Conservation (phyloP, 495 filamentous ascomycete genomes). For the Neurospora sp. region DNA sequence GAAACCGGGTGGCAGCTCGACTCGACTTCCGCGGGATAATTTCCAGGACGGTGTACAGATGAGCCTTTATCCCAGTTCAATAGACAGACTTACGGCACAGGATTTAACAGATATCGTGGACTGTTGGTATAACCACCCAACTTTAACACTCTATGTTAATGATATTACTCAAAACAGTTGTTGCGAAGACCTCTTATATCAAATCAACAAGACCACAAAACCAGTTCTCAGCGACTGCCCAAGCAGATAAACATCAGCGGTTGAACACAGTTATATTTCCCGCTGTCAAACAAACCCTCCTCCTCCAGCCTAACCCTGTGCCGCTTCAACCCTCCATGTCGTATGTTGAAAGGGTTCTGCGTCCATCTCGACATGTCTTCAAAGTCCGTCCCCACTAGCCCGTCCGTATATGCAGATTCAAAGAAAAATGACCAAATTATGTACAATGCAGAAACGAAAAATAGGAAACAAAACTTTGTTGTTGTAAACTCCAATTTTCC, state of each 20-base stretch:
- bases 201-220: neutral
- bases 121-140: neutral
- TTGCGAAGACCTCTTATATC: neutral
- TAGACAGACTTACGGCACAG: neutral
- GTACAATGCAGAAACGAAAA: slow-evolving; percentile 3
- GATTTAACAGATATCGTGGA: neutral
- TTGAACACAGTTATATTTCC: neutral
- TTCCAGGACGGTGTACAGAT: neutral
- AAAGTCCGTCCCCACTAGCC: neutral
- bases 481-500: slow-evolving; percentile 1
- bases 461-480: neutral
- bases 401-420: slow-evolving; percentile 2
- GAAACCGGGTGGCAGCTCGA: neutral
- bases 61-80: neutral
- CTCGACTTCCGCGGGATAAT: neutral
- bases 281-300: neutral
- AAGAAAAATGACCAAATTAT: slow-evolving; percentile 1
- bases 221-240: neutral
- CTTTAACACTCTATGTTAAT: neutral
- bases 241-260: neutral
- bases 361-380: neutral
- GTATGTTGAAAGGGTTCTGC: neutral
- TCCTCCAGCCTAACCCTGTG: neutral
- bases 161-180: neutral
- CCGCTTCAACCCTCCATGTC: neutral